These are phyloP conservation scores for Aquanectria penicillioides DNA, from an alignment of 2,329 filamentous ascomycete species.

Conservation along the genomic window DNA sequence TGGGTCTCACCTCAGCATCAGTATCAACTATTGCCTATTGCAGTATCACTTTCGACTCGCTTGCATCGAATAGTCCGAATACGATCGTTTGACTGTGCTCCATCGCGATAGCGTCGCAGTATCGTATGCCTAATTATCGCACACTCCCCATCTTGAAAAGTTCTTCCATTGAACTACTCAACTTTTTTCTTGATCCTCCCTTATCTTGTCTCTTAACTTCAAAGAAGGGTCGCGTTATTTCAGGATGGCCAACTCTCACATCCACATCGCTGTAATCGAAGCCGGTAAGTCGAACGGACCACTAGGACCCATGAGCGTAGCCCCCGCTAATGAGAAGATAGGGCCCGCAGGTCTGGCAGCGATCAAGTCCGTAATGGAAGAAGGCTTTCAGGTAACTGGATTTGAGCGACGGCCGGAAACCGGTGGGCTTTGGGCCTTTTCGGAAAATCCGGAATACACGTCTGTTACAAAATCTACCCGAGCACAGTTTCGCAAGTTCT, in stretches of 20 bases:
- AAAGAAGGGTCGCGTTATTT: neutral
- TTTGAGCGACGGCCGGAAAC: slow-evolving; percentile 37
- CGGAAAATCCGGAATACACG: slow-evolving; percentile 32
- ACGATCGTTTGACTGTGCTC: too few relatives aligned
- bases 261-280: slow-evolving; percentile 34
- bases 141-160: too few relatives aligned
- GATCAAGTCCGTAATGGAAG: slow-evolving; percentile 36
- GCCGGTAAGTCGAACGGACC: slow-evolving; percentile 21
- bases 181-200: neutral
- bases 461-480: slow-evolving; percentile 32
- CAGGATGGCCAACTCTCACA: slow-evolving; percentile 19
- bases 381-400: slow-evolving; percentile 36
- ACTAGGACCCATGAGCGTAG: neutral
- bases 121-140: too few relatives aligned
- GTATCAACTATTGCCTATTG: too few relatives aligned
- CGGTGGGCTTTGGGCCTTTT: slow-evolving; percentile 38
- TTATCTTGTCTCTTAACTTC: neutral
- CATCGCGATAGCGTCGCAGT: too few relatives aligned
- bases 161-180: too few relatives aligned
- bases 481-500: slow-evolving; percentile 39
- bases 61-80: too few relatives aligned
- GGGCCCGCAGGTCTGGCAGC: slow-evolving; percentile 36
- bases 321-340: neutral
- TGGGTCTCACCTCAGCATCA: too few relatives aligned
- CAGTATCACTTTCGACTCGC: too few relatives aligned